phyloP scores from a whole-genome alignment of 129 eudicot genomes.

The Pseudognaphalium luteoalbum region DNA sequence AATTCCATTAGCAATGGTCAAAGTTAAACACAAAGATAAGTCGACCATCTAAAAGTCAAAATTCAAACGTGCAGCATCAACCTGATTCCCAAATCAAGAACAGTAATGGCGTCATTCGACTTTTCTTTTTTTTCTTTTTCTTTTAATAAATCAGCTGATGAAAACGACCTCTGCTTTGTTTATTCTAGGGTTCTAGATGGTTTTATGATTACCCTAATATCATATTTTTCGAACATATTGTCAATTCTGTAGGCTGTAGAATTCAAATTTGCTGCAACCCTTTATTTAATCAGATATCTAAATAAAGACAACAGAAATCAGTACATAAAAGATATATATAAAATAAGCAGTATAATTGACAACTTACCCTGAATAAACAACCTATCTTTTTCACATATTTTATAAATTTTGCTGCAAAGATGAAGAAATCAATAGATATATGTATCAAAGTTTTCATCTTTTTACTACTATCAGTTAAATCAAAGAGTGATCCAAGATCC shows the following conservation, averaged over 20 bases:
- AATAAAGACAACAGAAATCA: neutral
- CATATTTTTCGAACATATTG: neutral
- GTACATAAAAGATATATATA: neutral
- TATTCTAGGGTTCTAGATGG: neutral
- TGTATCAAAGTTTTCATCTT: constrained; percentile 17
- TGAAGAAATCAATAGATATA: constrained; percentile 20
- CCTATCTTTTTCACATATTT: neutral
- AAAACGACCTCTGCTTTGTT: neutral
- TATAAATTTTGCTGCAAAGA: neutral
- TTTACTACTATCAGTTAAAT: constrained; percentile 31
- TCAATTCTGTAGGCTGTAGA: neutral
- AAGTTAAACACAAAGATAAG: neutral
- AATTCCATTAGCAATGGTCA: neutral
- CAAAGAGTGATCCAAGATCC: constrained; percentile 56
- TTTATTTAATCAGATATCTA: neutral
- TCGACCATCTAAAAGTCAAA: neutral
- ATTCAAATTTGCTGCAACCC: neutral
- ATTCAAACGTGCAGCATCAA: neutral
- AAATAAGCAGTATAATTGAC: too few species aligned
- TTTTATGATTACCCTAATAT: neutral
- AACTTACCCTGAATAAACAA: neutral
- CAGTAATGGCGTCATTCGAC: neutral
- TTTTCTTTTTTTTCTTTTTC: neutral
- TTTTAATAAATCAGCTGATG: neutral
- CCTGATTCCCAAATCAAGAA: neutral